A percentile compares a stretch with the other conserved stretches of the same genome.
Conservation (phyloP, 768 basidiomycete species). For the Mycena rosella region DNA sequence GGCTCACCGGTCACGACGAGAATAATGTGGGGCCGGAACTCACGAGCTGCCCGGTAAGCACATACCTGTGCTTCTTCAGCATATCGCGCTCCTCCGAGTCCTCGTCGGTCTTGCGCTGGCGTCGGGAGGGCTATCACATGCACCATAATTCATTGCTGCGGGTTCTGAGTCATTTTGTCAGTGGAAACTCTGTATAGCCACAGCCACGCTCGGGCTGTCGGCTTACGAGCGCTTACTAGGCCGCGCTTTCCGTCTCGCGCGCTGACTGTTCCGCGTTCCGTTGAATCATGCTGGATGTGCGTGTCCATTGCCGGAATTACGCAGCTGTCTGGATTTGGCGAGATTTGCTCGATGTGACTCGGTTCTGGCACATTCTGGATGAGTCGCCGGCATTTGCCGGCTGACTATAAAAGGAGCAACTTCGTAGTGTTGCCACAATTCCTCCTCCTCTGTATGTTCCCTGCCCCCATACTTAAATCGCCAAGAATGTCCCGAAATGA, state of each 20-base stretch:
- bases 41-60: not conserved
- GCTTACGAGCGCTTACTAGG: slow-evolving; percentile 14
- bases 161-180: slow-evolving; percentile 2
- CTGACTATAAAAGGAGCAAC: slow-evolving; percentile 24
- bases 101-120: too few relatives aligned
- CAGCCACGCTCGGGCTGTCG: slow-evolving; percentile 8
- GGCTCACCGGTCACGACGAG: slow-evolving; percentile 9
- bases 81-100: not conserved
- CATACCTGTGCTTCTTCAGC: not conserved
- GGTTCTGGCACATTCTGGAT: slow-evolving; percentile 33
- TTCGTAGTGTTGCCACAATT: not conserved
- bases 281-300: slow-evolving; percentile 12
- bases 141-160: not conserved
- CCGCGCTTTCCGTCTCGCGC: slow-evolving; percentile 9
- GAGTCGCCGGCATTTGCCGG: slow-evolving; percentile 30
- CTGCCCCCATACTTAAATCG: slow-evolving; percentile 14
- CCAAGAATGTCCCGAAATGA: slow-evolving; percentile 18
- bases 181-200: not conserved
- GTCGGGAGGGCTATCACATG: not conserved
- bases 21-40: slow-evolving; percentile 18
- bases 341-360: slow-evolving; percentile 19
- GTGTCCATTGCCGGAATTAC: slow-evolving; percentile 6
- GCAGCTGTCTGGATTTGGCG: slow-evolving; percentile 20
- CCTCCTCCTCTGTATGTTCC: slow-evolving; percentile 17
- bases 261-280: slow-evolving; percentile 1